These are phyloP conservation scores for Neofusicoccum umdonicola DNA, from an alignment of 2,329 filamentous ascomycete genomes.

Conservation along the genomic window DNA sequence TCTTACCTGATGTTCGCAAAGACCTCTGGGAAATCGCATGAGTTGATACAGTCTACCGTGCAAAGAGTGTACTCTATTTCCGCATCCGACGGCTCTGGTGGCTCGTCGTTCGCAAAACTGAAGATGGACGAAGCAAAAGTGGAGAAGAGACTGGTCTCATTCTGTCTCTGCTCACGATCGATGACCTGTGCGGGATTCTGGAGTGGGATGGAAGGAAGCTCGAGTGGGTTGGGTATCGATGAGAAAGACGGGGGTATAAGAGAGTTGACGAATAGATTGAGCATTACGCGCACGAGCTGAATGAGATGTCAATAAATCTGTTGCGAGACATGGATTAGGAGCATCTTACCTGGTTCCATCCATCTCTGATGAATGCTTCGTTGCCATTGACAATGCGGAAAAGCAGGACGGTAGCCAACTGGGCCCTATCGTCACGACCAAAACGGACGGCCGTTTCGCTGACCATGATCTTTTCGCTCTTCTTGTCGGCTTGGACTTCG, in stretches of 20 bases:
- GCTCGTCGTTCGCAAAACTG: conserved; percentile 97
- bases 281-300: conserved; percentile 83
- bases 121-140: conserved; percentile 95
- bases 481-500: conserved; percentile 87
- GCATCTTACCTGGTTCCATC: conserved; percentile 71
- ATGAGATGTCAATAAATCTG: conserved; percentile 38
- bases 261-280: conserved; percentile 95
- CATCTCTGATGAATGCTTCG: conserved; percentile 70
- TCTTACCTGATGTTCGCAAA: conserved; percentile 77
- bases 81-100: conserved; percentile 94
- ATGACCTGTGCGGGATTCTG: conserved; percentile 91
- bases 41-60: conserved; percentile 89
- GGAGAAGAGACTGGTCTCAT: conserved; percentile 84
- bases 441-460: conserved; percentile 96
- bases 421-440: conserved; percentile 87
- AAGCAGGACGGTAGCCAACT: conserved; percentile 89
- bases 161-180: conserved; percentile 74
- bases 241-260: conserved; percentile 79
- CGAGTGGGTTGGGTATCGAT: conserved; percentile 62
- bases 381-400: conserved; percentile 89
- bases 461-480: conserved; percentile 94
- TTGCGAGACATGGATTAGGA: background rate
- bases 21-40: conserved; percentile 79
- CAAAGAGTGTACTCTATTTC: conserved; percentile 94
- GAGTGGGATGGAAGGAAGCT: conserved; percentile 78